These are phyloP conservation scores for Wilhelminamyces savonicus DNA, from an alignment of 805 yeast genomes.

Conservation along the genomic window DNA sequence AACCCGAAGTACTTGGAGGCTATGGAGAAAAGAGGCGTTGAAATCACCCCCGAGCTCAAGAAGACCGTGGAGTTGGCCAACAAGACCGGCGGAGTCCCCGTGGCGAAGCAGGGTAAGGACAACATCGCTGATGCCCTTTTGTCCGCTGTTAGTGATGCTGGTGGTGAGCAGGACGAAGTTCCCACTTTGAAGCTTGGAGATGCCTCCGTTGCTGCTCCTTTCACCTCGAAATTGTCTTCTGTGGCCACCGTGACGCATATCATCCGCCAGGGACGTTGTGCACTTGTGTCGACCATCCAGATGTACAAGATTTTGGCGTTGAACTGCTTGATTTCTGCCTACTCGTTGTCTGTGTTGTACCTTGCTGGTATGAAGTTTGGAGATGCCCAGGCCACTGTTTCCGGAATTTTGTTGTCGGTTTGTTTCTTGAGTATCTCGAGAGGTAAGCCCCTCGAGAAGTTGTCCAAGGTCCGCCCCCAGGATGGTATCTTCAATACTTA, in stretches of 20 bases:
- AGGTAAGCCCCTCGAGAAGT: conserved; percentile 82
- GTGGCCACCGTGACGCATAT: conserved; percentile 91
- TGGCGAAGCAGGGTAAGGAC: conserved; percentile 27
- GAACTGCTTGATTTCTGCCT: conserved; percentile 95
- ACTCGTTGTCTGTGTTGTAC: conserved; percentile 87
- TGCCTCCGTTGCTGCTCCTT: conserved; percentile 99
- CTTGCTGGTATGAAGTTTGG: conserved; percentile 98
- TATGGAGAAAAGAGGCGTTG: conserved; percentile 76
- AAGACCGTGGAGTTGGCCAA: conserved; percentile 51
- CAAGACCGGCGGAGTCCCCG: conserved; percentile 18
- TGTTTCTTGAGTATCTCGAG: conserved; percentile 95
- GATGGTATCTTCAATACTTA: conserved; percentile 93
- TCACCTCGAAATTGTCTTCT: conserved; percentile 88
- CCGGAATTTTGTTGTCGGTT: conserved; percentile 87
- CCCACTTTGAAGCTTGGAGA: conserved; percentile 94
- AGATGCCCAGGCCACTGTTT: conserved; percentile 94
- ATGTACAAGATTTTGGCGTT: conserved; percentile 97
- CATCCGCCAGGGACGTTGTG: conserved; percentile 97
- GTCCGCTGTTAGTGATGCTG: conserved; percentile 45
- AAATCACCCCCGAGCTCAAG: conserved; percentile 68
- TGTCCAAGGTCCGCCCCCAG: conserved; percentile 93
- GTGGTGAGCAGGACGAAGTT: conserved; percentile 69
- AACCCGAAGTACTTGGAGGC: conserved; percentile 88
- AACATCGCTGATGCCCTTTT: conserved; percentile 57
- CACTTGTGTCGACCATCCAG: conserved; percentile 93